Conservation (phyloP, 345 rosid genomes). For the Gossypium longicalyx region DNA sequence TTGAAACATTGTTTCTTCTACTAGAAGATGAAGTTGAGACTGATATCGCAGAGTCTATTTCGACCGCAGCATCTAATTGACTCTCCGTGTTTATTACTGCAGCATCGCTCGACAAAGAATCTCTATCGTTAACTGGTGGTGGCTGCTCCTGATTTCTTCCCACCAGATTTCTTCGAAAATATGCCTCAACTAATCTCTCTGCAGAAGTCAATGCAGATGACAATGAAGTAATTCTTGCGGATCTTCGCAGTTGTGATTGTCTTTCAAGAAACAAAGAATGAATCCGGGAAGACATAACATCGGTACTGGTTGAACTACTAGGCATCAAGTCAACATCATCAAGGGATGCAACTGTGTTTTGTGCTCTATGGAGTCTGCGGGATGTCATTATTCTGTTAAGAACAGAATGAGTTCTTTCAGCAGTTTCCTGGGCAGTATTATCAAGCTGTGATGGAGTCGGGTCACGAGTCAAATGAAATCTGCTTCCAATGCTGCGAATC, state of each 20-base stretch:
- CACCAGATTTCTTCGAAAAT: conserved; percentile 13
- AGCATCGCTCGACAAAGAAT: conserved; percentile 60
- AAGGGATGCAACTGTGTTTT: conserved; percentile 37
- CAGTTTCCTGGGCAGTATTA: conserved; percentile 39
- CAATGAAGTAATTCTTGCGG: conserved; percentile 38
- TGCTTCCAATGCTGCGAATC: conserved; percentile 68
- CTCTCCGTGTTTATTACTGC: conserved; percentile 55
- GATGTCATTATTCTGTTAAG: conserved; percentile 61
- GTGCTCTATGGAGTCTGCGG: conserved; percentile 71
- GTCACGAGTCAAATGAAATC: conserved; percentile 55
- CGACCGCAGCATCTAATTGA: conserved; percentile 43
- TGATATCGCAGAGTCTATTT: conserved; percentile 37
- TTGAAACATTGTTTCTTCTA: conserved; percentile 45
- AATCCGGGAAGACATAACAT: conserved; percentile 28
- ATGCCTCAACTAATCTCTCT: conserved; percentile 28
- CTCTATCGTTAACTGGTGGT: conserved; percentile 69
- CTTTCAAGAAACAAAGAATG: conserved; percentile 55
- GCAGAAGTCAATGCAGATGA: conserved; percentile 50
- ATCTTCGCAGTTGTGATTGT: conserved; percentile 51
- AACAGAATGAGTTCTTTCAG: conserved; percentile 45
- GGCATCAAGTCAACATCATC: conserved; percentile 15
- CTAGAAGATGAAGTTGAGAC: conserved; percentile 62
- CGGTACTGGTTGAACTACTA: not conserved
- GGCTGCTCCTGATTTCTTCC: conserved; percentile 77
- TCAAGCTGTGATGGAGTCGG: conserved; percentile 39